Conservation (phyloP, 2,329 filamentous ascomycete genomes). For the Helotiales sp. region DNA sequence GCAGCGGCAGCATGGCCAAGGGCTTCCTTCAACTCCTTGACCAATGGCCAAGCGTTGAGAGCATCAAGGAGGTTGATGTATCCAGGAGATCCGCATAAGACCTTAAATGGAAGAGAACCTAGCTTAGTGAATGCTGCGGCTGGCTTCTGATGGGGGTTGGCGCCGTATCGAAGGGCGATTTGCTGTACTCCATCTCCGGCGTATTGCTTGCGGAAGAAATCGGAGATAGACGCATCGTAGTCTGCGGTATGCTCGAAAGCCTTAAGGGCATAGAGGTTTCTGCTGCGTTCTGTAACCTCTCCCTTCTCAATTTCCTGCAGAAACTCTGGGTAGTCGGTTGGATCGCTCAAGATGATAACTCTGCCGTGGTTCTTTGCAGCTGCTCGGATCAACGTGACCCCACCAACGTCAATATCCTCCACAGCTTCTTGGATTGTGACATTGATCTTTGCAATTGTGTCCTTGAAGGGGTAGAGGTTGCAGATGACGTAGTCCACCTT, state of each 20-base stretch:
- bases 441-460: slow-evolving; percentile 95
- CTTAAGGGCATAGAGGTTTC: slow-evolving; percentile 91
- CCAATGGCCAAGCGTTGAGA: slow-evolving; percentile 94
- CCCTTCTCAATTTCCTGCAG: slow-evolving; percentile 86
- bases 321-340: slow-evolving; percentile 91
- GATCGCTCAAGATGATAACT: slow-evolving; percentile 95
- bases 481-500: slow-evolving; percentile 97
- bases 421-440: slow-evolving; percentile 96
- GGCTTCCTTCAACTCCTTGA: slow-evolving; percentile 92
- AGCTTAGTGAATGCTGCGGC: slow-evolving; percentile 81
- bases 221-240: slow-evolving; percentile 92
- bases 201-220: slow-evolving; percentile 98
- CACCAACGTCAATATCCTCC: slow-evolving; percentile 98
- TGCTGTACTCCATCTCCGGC: slow-evolving; percentile 84
- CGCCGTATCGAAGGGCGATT: slow-evolving; percentile 86
- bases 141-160: slow-evolving; percentile 98
- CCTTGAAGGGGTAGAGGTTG: slow-evolving; percentile 99
- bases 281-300: slow-evolving; percentile 82
- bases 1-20: slow-evolving; percentile 89
- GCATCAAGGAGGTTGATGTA: slow-evolving; percentile 98
- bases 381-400: slow-evolving; percentile 93
- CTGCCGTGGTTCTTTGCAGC: slow-evolving; percentile 97
- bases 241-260: slow-evolving; percentile 98
- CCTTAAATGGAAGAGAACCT: slow-evolving; percentile 88
- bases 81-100: slow-evolving; percentile 84